Percentiles rank a stretch among this genome's conserved stretches.
These are phyloP conservation scores for Dothideomycetes sp. DNA, from an alignment of 2,329 filamentous ascomycete species.

Conservation along the genomic window DNA sequence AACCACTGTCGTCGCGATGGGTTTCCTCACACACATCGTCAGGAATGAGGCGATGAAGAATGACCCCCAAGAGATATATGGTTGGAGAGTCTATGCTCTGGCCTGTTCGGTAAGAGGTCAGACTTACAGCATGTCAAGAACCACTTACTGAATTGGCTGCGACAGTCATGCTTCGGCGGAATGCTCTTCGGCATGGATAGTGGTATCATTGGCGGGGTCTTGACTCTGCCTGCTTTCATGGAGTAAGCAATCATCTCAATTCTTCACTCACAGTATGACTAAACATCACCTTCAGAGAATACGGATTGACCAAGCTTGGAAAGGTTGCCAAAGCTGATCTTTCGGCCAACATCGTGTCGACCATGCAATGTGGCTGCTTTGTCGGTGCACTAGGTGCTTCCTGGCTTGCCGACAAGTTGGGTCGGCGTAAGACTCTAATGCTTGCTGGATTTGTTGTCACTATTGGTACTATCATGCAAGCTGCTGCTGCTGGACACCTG, in stretches of 20 bases:
- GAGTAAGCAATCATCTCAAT: conserved; percentile 29
- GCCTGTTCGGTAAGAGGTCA: conserved; percentile 44
- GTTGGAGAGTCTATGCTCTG: conserved; percentile 58
- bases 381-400: conserved; percentile 52
- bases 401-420: conserved; percentile 46
- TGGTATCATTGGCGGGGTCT: conserved; percentile 59
- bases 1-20: conserved; percentile 16
- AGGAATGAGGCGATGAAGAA: conserved; percentile 63
- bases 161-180: conserved; percentile 56
- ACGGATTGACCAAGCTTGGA: conserved; percentile 36
- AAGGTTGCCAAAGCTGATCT: conserved; percentile 43
- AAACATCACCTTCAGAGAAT: conserved; percentile 35
- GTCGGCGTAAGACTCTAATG: conserved; percentile 48
- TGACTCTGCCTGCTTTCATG: conserved; percentile 52
- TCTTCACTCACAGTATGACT: background rate
- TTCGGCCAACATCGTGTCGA: conserved; percentile 61
- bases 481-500: conserved; percentile 51
- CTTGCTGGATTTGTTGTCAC: conserved; percentile 48
- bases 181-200: conserved; percentile 59
- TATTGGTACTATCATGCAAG: conserved; percentile 56
- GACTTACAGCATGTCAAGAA: too few relatives aligned
- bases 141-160: too few relatives aligned
- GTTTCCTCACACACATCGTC: conserved; percentile 47
- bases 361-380: conserved; percentile 60
- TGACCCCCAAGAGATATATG: conserved; percentile 60